A percentile compares a stretch with the other conserved stretches of the same genome.
Conservation (phyloP, 768 basidiomycete species). For the Pleurotus pulmonarius region DNA sequence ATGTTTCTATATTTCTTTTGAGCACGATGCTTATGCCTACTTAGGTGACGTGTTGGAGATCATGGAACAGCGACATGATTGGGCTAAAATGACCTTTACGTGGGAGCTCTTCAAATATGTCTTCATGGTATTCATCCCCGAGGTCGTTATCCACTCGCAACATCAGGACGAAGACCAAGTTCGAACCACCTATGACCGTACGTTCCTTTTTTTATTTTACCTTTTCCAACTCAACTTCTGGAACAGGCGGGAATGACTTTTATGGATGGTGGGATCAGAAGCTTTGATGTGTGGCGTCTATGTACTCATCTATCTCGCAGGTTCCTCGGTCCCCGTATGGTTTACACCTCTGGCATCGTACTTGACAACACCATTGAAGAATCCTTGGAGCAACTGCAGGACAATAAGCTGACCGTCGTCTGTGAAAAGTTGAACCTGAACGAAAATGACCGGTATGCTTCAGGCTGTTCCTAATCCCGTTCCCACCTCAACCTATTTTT, state of each 20-base stretch:
- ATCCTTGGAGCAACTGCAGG: slow-evolving; percentile 91
- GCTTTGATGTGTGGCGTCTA: not conserved
- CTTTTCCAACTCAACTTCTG: not conserved
- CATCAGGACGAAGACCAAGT: slow-evolving; percentile 94
- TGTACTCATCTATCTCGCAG: slow-evolving; percentile 26
- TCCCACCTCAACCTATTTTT: not conserved
- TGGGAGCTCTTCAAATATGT: slow-evolving; percentile 93
- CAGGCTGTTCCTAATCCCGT: slow-evolving; percentile 22
- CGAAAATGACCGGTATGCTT: slow-evolving; percentile 62
- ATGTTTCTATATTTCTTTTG: slow-evolving; percentile 6
- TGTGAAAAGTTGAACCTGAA: slow-evolving; percentile 92
- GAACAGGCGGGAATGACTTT: slow-evolving; percentile 87
- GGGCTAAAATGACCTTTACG: slow-evolving; percentile 90
- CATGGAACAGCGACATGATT: slow-evolving; percentile 94
- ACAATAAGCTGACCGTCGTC: slow-evolving; percentile 95
- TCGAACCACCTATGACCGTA: slow-evolving; percentile 92
- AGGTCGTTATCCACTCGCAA: slow-evolving; percentile 88
- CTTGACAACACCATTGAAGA: slow-evolving; percentile 65
- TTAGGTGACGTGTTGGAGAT: slow-evolving; percentile 90
- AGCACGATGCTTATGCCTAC: not conserved
- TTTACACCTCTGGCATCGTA: slow-evolving; percentile 95
- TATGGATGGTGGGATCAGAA: slow-evolving; percentile 65
- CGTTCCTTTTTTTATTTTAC: slow-evolving; percentile 17
- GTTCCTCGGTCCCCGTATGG: slow-evolving; percentile 95
- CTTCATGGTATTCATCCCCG: slow-evolving; percentile 83